Evolutionary conservation across 2,329 filamentous ascomycete species (phyloP).

Genomic region (Exserohilum rostratum): DNA sequence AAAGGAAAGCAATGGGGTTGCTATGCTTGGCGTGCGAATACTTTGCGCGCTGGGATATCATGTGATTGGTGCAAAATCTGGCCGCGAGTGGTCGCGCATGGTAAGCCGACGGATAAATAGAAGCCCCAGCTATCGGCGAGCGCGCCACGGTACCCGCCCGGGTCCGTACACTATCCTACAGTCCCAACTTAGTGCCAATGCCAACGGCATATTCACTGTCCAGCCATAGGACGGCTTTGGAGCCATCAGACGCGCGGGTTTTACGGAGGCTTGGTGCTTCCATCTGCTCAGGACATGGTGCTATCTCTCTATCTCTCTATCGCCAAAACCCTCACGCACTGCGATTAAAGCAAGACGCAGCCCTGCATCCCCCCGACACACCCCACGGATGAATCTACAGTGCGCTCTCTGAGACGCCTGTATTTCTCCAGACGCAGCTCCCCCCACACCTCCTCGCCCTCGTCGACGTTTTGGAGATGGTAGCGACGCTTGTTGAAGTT

Average conservation of each 20-base stretch:
- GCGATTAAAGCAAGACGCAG: conserved; percentile 37
- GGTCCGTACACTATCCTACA: conserved; percentile 32
- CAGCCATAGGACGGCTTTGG: conserved; percentile 47
- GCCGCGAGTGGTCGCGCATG: conserved; percentile 15
- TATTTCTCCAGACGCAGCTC: conserved; percentile 35
- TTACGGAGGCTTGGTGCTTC: conserved; percentile 42
- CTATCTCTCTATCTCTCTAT: conserved; percentile 39
- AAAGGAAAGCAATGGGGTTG: conserved; percentile 12
- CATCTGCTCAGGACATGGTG: conserved; percentile 38
- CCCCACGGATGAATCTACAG: conserved; percentile 28
- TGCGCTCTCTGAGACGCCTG: conserved; percentile 31
- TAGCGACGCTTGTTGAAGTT: conserved; percentile 38
- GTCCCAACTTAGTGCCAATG: conserved; percentile 33
- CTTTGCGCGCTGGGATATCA: conserved; percentile 13
- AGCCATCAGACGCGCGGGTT: conserved; percentile 39
- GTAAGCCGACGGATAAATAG: conserved; percentile 40
- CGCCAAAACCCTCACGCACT: conserved; percentile 33
- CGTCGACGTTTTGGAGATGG: conserved; percentile 44
- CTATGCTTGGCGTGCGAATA: conserved; percentile 26
- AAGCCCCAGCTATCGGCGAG: conserved; percentile 31
- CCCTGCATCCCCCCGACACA: conserved; percentile 33
- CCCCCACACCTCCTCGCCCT: conserved; percentile 28
- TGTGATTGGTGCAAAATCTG: conserved; percentile 43
- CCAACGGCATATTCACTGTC: conserved; percentile 48
- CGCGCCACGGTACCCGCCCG: conserved; percentile 26